phyloP scores from a whole-genome alignment of 257 asterid species.

The Rehmannia glutinosa region DNA sequence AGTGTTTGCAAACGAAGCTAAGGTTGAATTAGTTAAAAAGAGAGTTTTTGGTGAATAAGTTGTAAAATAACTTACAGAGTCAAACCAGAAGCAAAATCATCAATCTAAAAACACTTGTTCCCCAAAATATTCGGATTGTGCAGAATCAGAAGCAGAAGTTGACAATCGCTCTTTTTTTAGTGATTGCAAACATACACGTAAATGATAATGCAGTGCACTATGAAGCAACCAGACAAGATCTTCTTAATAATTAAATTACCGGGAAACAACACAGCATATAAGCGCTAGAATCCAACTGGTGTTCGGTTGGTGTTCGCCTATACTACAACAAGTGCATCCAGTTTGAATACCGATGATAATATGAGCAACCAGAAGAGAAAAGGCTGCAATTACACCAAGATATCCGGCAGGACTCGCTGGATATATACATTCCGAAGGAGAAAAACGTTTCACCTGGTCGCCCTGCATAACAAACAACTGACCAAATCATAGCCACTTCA shows the following conservation, averaged over 20 bases:
- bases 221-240: too few relatives aligned
- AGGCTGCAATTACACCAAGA: slow-evolving; percentile 75
- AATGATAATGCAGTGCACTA: too few relatives aligned
- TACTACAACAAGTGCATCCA: slow-evolving; percentile 82
- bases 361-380: slow-evolving; percentile 78
- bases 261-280: slow-evolving; percentile 71
- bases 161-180: too few relatives aligned
- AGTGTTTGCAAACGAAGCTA: too few relatives aligned
- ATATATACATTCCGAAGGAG: slow-evolving; percentile 69
- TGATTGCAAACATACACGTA: too few relatives aligned
- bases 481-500: not conserved
- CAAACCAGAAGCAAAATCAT: too few relatives aligned
- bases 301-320: slow-evolving; percentile 53
- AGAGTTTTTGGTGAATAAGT: too few relatives aligned
- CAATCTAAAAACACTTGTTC: too few relatives aligned
- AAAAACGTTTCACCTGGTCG: slow-evolving; percentile 51
- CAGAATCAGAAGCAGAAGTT: too few relatives aligned
- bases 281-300: slow-evolving; percentile 74
- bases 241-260: slow-evolving; percentile 43
- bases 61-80: too few relatives aligned
- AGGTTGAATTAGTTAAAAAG: too few relatives aligned
- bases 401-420: slow-evolving; percentile 83
- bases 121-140: too few relatives aligned
- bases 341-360: slow-evolving; percentile 62
- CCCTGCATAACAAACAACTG: slow-evolving; percentile 39